A percentile compares a stretch with the other conserved stretches of the same genome.
These are phyloP conservation scores for Russula vinacea DNA, from an alignment of 768 basidiomycete genomes.

Conservation along the genomic window DNA sequence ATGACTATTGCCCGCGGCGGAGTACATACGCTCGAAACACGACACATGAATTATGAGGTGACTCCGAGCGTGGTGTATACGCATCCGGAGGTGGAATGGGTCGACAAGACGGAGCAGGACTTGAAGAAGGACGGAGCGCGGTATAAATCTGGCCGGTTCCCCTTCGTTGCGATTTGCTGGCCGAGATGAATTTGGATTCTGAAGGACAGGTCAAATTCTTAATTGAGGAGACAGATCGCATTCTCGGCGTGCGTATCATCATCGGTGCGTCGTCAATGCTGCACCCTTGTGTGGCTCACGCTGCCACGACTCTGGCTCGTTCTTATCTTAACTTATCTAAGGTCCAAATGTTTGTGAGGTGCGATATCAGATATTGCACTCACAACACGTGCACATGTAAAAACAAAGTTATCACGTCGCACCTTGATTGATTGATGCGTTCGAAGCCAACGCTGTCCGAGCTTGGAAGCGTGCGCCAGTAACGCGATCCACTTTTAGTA, in stretches of 20 bases:
- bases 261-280: constrained; percentile 43
- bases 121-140: constrained; percentile 84
- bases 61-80: constrained; percentile 98
- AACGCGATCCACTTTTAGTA: constrained; percentile 68
- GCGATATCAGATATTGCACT: constrained; percentile 93
- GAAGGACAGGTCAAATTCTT: constrained; percentile 96
- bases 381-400: constrained; percentile 92
- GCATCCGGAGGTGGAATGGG: constrained; percentile 91
- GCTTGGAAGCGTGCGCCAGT: constrained; percentile 61
- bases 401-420: constrained; percentile 34
- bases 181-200: constrained; percentile 92
- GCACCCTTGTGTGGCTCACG: no score
- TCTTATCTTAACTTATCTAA: no score
- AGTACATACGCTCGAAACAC: constrained; percentile 85
- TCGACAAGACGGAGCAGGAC: constrained; percentile 96
- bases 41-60: constrained; percentile 94
- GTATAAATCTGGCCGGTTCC: constrained; percentile 94
- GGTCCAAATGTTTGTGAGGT: constrained; percentile 85
- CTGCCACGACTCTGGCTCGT: no score
- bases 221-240: constrained; percentile 89
- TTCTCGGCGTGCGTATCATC: constrained; percentile 87
- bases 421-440: background rate
- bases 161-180: constrained; percentile 93
- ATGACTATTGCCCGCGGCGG: no score
- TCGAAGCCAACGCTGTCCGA: constrained; percentile 58